These are phyloP conservation scores for Lactifluus subvellereus DNA, from an alignment of 768 basidiomycete genomes.

Conservation along the genomic window DNA sequence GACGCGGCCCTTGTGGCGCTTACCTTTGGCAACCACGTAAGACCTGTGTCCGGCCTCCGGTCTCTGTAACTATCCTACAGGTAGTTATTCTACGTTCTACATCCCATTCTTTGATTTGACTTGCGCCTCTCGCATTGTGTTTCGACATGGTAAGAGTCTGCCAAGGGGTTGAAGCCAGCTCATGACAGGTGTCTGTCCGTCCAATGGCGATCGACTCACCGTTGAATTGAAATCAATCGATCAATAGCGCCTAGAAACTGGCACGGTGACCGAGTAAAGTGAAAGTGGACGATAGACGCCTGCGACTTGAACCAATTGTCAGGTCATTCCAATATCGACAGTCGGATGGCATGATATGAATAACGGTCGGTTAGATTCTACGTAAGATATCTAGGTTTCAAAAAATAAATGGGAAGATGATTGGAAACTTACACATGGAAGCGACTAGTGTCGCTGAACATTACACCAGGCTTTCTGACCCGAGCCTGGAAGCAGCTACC, in stretches of 20 bases:
- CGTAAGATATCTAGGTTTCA: background rate
- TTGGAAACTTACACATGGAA: background rate
- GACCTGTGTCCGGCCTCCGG: background rate
- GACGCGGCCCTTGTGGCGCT: constrained; percentile 18
- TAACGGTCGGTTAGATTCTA: background rate
- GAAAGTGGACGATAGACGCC: background rate
- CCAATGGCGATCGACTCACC: background rate
- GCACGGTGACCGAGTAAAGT: background rate
- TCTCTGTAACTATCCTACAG: constrained; percentile 3
- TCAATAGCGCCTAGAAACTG: background rate
- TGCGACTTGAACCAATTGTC: background rate
- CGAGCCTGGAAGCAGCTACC: background rate
- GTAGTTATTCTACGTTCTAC: constrained; percentile 3
- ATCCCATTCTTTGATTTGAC: background rate
- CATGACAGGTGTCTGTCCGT: background rate
- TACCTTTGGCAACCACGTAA: constrained; percentile 10
- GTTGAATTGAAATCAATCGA: background rate
- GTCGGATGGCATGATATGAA: background rate
- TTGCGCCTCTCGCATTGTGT: background rate
- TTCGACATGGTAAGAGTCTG: background rate
- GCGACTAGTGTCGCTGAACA: background rate
- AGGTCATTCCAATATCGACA: background rate
- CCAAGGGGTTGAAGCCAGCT: background rate
- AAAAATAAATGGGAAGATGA: background rate
- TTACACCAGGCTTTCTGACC: background rate